Base-by-base conservation (phyloP, 495 filamentous ascomycete species). In the Penicillium chermesinum region DNA sequence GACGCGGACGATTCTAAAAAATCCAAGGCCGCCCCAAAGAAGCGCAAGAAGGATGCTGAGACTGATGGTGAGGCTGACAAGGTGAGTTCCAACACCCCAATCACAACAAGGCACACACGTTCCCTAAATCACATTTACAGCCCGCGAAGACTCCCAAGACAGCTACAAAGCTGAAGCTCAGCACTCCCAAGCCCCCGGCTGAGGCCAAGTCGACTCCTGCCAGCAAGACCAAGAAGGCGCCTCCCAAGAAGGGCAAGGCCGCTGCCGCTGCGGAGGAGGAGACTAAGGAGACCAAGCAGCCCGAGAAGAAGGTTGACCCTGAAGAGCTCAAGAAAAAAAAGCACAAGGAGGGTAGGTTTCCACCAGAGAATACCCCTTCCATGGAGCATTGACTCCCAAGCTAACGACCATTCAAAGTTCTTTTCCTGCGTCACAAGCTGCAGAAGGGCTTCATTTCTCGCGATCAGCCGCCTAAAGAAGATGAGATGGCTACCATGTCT, bases 381-480 rank as follows among this genome's bases (percentile, higher is more conserved):
- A n/a, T n/a, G n/a, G n/a, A n/a, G n/a, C n/a, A n/a, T n/a, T n/a
- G 4, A 30, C 25, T 30, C 25, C 25, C 25, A 30, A 30, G 25
- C 10, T 30, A 10, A 30, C 25, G 25, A 30, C 4, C 9, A n/a
- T 18, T 10, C 40, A 9, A 35, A 74, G 87, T 95, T 16, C 70
- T 95, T 3, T 95, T 88, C 69, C 75, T 91, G 34, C 84, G 91
- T 41, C 89, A 96, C 70, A 85, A 86, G 62, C 82, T 96, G 16
- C 91, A 96, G 62, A 90, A 91, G 61, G 91, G 88, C 0, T 87
- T 96, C 54, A 79, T 96, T 15, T 86, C 85, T 13, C 77, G 85
- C 14, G 89, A 95, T 48, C 78, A 82, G 43, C 77, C 81, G 17
- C 91, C 91, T 14, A 85, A 89, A 68, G 85, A 86, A 50, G 85